Evolutionary conservation across 768 basidiomycete species (phyloP).

Genomic region (Podaxis sp.): DNA sequence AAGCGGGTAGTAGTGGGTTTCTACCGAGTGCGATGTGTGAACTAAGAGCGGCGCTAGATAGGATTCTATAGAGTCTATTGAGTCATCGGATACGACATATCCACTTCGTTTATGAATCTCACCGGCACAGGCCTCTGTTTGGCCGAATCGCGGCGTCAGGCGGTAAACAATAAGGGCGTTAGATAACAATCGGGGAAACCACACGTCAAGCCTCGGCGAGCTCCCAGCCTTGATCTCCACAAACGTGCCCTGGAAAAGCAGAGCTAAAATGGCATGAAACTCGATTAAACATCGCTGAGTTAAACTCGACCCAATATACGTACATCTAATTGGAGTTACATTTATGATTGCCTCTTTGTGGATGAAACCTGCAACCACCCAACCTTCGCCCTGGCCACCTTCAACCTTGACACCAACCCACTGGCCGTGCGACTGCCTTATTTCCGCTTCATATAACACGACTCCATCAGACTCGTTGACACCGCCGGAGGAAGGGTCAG

Average conservation of each 20-base stretch:
- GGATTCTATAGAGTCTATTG: constrained; percentile 35
- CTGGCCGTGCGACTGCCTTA: constrained; percentile 14
- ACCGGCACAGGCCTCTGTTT: constrained; percentile 27
- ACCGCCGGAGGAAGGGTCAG: constrained; percentile 32
- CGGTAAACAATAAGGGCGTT: constrained; percentile 68
- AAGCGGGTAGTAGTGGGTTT: constrained; percentile 70
- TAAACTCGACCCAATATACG: constrained; percentile 21
- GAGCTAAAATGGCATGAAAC: constrained; percentile 28
- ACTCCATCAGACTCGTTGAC: constrained; percentile 64
- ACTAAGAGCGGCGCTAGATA: constrained; percentile 65
- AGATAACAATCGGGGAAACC: constrained; percentile 55
- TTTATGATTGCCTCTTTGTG: constrained; percentile 27
- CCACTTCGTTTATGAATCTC: constrained; percentile 16
- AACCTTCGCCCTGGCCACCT: constrained; percentile 51
- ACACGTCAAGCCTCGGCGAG: constrained; percentile 41
- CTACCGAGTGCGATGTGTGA: constrained; percentile 55
- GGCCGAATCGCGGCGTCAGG: constrained; percentile 32
- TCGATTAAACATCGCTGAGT: constrained; percentile 14
- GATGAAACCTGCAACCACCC: constrained; percentile 60
- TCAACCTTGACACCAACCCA: constrained; percentile 58
- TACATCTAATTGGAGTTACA: constrained; percentile 43
- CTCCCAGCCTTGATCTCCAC: constrained; percentile 30
- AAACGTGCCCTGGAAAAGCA: constrained; percentile 34
- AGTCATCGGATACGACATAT: constrained; percentile 22
- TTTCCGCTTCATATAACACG: constrained; percentile 54